Percentiles rank a stretch among this genome's conserved stretches.
Evolutionary conservation across 163 green algal species (phyloP).

Genomic region (Scenedesmus sp.): DNA sequence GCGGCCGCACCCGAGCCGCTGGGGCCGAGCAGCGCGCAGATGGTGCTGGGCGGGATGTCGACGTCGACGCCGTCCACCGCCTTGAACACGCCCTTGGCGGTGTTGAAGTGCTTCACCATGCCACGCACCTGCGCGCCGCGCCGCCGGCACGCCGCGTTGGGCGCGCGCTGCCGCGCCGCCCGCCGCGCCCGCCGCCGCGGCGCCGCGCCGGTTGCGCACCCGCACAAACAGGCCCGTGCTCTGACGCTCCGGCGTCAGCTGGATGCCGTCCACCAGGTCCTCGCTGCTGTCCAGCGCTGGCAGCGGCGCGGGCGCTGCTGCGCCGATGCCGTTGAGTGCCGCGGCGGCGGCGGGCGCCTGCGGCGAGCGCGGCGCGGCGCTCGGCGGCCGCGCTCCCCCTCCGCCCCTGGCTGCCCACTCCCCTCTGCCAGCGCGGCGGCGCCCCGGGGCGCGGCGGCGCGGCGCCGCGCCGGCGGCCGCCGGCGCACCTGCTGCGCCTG

Average conservation of each 20-base stretch:
- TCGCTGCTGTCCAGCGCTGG: background rate
- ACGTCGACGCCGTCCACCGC: conserved; percentile 75
- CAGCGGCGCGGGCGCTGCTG: too few species aligned
- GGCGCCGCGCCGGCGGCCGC: too few species aligned
- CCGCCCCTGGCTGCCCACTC: too few species aligned
- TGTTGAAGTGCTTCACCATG: conserved; percentile 80
- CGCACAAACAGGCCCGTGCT: conserved; percentile 53
- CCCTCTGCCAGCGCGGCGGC: too few species aligned
- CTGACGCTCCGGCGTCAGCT: conserved; percentile 14
- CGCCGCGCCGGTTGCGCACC: conserved; percentile 49
- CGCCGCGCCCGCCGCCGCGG: too few species aligned
- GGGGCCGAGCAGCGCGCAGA: conserved; percentile 83
- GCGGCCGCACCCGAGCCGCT: conserved; percentile 63
- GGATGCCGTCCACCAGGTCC: conserved; percentile 36
- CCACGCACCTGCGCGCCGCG: conserved; percentile 51
- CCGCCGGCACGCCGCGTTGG: background rate
- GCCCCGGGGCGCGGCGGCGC: too few species aligned
- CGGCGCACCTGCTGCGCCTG: too few species aligned
- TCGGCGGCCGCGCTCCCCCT: too few species aligned
- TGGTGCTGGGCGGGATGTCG: conserved; percentile 67
- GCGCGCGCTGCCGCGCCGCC: background rate
- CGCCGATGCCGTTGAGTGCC: too few species aligned
- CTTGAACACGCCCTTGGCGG: conserved; percentile 66
- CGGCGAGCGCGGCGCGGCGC: too few species aligned
- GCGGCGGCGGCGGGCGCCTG: too few species aligned